Conservation (phyloP, 2,329 filamentous ascomycete species). For the Sphaceloma murrayae region DNA sequence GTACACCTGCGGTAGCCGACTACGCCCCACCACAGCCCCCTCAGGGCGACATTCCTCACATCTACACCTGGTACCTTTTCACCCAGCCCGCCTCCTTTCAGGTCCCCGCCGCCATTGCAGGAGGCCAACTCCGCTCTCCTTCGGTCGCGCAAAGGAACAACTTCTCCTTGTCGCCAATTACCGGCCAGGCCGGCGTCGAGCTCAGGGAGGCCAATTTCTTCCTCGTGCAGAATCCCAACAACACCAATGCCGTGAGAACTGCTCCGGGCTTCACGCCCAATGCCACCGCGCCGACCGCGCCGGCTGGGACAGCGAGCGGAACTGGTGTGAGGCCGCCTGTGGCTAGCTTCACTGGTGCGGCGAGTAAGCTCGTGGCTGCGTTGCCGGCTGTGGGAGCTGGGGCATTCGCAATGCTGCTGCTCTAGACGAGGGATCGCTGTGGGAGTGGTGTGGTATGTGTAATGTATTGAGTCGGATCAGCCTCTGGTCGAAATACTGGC, state of each 20-base stretch:
- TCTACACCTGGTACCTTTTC: conserved; percentile 28
- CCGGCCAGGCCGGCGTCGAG: conserved; percentile 20
- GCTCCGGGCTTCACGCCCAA: conserved; percentile 6
- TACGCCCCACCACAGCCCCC: conserved; percentile 24
- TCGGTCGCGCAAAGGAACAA: conserved; percentile 19
- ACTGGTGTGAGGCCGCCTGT: conserved; percentile 4
- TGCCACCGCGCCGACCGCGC: background rate
- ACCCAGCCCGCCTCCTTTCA: conserved; percentile 22
- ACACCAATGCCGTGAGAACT: conserved; percentile 4
- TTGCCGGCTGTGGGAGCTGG: conserved; percentile 5
- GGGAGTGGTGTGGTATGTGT: background rate
- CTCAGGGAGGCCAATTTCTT: conserved; percentile 26
- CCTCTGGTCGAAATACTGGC: no score
- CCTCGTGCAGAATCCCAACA: conserved; percentile 20
- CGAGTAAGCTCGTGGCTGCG: conserved; percentile 2
- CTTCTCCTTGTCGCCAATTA: conserved; percentile 23
- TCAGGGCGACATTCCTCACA: conserved; percentile 24
- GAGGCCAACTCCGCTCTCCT: conserved; percentile 19
- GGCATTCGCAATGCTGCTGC: conserved; percentile 3
- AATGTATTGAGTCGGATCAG: no score
- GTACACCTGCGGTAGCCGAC: conserved; percentile 20
- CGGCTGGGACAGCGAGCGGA: background rate
- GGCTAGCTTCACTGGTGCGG: conserved; percentile 12
- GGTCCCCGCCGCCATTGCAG: conserved; percentile 19
- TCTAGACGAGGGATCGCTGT: background rate